Percentiles rank a stretch among this genome's conserved stretches.
phyloP scores from a whole-genome alignment of 306 rosid genomes.

The Cicer chorassanicum region DNA sequence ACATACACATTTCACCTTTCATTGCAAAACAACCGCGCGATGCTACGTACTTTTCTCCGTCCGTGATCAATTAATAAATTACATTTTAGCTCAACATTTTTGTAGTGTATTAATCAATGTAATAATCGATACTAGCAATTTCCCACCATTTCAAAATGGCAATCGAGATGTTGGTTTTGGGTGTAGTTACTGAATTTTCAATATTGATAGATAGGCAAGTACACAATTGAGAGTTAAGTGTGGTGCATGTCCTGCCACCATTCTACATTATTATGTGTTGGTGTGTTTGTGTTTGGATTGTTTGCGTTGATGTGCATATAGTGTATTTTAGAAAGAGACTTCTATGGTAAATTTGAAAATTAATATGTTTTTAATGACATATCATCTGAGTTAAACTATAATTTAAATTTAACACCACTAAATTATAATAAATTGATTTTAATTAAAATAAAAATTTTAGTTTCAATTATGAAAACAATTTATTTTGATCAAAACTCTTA shows the following conservation, averaged over 20 bases:
- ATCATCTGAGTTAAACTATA: too few species aligned
- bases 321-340: too few species aligned
- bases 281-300: too few species aligned
- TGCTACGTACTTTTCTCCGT: conserved; percentile 45
- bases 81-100: conserved; percentile 45
- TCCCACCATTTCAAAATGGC: conserved; percentile 42
- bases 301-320: too few species aligned
- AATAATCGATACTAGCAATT: conserved; percentile 36
- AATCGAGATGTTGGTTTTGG: conserved; percentile 20
- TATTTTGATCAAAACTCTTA: too few species aligned
- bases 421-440: too few species aligned
- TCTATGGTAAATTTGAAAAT: too few species aligned
- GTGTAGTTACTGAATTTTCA: conserved; percentile 19
- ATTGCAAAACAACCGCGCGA: conserved; percentile 22
- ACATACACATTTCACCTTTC: conserved; percentile 50
- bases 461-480: too few species aligned
- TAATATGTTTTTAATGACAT: too few species aligned
- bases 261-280: too few species aligned
- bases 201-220: conserved; percentile 32
- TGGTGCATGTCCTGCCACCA: neutral
- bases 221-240: neutral
- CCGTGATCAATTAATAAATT: conserved; percentile 32
- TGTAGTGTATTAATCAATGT: conserved; percentile 22
- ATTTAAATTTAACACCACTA: too few species aligned
- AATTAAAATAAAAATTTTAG: too few species aligned